phyloP scores from a whole-genome alignment of 2,329 filamentous ascomycete species.

The Huntiella savannae region DNA sequence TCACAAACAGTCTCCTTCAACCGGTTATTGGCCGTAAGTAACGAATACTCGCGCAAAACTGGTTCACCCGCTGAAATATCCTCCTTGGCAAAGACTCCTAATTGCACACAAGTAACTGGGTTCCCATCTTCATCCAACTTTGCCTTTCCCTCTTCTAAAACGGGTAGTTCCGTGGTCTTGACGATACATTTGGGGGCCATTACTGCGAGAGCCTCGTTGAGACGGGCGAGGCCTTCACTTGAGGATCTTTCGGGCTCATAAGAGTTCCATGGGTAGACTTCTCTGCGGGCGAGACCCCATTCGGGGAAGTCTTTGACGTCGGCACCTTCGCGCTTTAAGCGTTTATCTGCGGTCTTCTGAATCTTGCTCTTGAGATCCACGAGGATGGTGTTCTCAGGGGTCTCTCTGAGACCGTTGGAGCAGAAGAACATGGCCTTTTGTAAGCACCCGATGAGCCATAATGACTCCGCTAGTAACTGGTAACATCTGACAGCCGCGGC shows the following conservation, averaged over 20 bases:
- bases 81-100: constrained; percentile 76
- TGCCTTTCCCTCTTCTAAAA: constrained; percentile 39
- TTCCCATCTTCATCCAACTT: constrained; percentile 27
- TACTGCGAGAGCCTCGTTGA: constrained; percentile 50
- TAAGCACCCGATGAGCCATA: constrained; percentile 47
- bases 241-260: constrained; percentile 54
- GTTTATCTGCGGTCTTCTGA: constrained; percentile 29
- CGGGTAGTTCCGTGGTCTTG: constrained; percentile 53
- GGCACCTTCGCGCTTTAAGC: constrained; percentile 27
- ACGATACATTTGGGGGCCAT: constrained; percentile 73
- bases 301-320: constrained; percentile 43
- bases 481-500: constrained; percentile 29
- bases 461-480: constrained; percentile 36
- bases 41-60: constrained; percentile 64
- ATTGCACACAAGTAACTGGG: constrained; percentile 47
- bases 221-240: constrained; percentile 43
- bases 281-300: constrained; percentile 47
- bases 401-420: constrained; percentile 36
- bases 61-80: constrained; percentile 59
- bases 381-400: constrained; percentile 37
- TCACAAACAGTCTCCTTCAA: constrained; percentile 78
- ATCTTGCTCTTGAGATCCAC: constrained; percentile 34
- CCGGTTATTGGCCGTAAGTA: constrained; percentile 76
- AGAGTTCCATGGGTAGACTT: constrained; percentile 52
- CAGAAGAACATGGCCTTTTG: constrained; percentile 49